phyloP scores from a whole-genome alignment of 176 grass and related monocot species.

The Thalia dealbata region DNA sequence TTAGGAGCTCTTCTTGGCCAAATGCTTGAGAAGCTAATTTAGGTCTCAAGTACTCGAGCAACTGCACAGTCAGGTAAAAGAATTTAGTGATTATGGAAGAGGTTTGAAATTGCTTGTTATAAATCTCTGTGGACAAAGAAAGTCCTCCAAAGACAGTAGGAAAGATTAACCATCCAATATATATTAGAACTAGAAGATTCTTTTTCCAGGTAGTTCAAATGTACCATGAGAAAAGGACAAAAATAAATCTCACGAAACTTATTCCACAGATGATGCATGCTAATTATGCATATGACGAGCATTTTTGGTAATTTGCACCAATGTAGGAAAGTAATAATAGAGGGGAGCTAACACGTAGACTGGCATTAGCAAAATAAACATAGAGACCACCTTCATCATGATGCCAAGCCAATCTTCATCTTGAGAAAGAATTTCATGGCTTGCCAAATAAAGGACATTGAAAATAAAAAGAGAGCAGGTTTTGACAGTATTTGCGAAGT shows the following conservation, averaged over 20 bases:
- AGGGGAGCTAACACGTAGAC: background rate
- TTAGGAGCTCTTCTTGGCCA: constrained; percentile 44
- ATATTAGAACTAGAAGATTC: background rate
- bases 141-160: background rate
- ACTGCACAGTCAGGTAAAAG: constrained; percentile 30
- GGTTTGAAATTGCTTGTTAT: background rate
- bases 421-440: constrained; percentile 22
- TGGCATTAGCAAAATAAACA: constrained; percentile 14
- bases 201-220: background rate
- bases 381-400: constrained; percentile 52
- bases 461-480: constrained; percentile 51
- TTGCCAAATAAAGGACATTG: constrained; percentile 61
- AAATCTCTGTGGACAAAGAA: background rate
- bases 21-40: constrained; percentile 26
- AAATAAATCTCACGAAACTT: constrained; percentile 6
- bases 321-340: background rate
- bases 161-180: background rate
- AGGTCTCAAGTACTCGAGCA: constrained; percentile 47
- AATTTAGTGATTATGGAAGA: background rate
- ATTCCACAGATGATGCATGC: background rate
- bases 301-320: background rate
- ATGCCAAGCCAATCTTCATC: constrained; percentile 66
- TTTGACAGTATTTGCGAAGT: constrained; percentile 30
- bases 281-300: background rate
- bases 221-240: background rate